Conservation (phyloP, 2,329 filamentous ascomycete genomes). For the Helminthosporium solani region DNA sequence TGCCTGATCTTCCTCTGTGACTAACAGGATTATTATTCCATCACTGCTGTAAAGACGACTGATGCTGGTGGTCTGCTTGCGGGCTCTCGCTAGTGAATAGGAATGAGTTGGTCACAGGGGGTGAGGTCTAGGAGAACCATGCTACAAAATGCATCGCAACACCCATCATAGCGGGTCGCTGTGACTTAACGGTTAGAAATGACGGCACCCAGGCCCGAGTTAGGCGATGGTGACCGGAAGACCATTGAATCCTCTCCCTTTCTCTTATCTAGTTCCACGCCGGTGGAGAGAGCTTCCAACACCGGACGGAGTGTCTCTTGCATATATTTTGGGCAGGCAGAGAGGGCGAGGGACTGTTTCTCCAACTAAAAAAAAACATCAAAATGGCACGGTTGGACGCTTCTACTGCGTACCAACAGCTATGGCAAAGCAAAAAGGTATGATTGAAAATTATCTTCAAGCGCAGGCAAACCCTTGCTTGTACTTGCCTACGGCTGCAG, state of each 20-base stretch:
- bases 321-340: no score
- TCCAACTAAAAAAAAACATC: not conserved
- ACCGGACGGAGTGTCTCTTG: no score
- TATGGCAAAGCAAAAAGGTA: no score
- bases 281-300: no score
- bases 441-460: no score
- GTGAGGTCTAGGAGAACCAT: conserved; percentile 2
- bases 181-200: not conserved
- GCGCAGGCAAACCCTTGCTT: no score
- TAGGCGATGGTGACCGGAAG: not conserved
- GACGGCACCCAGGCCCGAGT: not conserved
- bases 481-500: no score
- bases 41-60: not conserved
- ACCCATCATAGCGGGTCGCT: not conserved
- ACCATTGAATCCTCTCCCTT: no score
- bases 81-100: not conserved
- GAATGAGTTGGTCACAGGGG: not conserved
- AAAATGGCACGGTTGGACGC: not conserved
- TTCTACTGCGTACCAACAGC: no score
- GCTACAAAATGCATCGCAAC: not conserved
- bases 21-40: conserved; percentile 7
- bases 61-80: no score
- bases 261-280: no score
- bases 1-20: conserved; percentile 8
- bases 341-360: no score